phyloP scores from a whole-genome alignment of 164 flowering plant species.

The Stephania cephalantha region DNA sequence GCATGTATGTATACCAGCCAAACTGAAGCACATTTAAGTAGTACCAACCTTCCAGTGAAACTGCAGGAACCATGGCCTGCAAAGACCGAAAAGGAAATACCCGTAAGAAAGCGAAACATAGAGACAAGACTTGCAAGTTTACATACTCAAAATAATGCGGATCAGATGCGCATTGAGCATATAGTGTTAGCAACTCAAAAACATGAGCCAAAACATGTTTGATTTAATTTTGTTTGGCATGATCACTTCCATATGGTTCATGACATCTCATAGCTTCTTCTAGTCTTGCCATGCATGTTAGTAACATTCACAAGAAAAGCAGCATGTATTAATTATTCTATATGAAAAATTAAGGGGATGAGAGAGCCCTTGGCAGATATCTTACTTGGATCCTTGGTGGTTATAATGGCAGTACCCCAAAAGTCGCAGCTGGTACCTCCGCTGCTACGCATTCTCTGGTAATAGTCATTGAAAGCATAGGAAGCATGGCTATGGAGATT shows the following conservation, averaged over 20 bases:
- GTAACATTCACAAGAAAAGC: background rate
- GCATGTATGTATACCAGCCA: background rate
- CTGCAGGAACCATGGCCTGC: constrained; percentile 66
- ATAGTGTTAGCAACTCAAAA: background rate
- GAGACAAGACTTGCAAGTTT: background rate
- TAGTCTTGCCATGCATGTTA: background rate
- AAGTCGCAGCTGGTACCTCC: constrained; percentile 88
- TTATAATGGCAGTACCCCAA: constrained; percentile 61
- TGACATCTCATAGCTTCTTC: background rate
- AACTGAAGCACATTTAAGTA: background rate
- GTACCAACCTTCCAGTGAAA: constrained; percentile 60
- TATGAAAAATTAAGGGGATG: background rate
- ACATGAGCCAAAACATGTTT: background rate
- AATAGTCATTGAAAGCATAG: constrained; percentile 89
- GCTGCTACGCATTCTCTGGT: constrained; percentile 47
- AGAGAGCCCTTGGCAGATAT: constrained; percentile 3
- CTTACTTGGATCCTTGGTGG: constrained; percentile 79
- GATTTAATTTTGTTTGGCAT: background rate
- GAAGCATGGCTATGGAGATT: constrained; percentile 68
- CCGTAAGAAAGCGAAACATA: background rate
- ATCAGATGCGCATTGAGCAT: background rate
- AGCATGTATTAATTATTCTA: background rate
- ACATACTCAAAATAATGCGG: background rate
- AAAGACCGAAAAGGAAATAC: constrained; percentile 3
- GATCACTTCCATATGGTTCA: background rate